phyloP scores from a whole-genome alignment of 2,329 filamentous ascomycete genomes.

The Bertia moriformis region DNA sequence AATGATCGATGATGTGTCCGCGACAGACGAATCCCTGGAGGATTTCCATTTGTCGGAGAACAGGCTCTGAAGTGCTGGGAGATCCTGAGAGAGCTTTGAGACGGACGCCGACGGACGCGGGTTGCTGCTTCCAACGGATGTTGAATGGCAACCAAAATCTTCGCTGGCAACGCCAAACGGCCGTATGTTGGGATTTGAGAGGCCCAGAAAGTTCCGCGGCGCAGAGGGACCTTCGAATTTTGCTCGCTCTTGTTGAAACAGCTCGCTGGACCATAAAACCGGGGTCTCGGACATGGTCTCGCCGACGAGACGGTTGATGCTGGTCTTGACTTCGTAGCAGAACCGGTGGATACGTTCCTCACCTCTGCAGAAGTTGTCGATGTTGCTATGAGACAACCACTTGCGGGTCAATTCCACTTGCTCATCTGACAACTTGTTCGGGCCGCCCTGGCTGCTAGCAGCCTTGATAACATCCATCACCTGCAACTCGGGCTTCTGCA shows the following conservation, averaged over 20 bases:
- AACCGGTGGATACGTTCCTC: slow-evolving; percentile 52
- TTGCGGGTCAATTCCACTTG: slow-evolving; percentile 42
- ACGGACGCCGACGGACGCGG: neutral
- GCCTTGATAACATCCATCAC: slow-evolving; percentile 46
- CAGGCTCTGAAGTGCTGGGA: neutral
- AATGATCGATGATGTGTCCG: neutral
- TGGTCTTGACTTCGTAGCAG: slow-evolving; percentile 46
- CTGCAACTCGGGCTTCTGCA: slow-evolving; percentile 44
- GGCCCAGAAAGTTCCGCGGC: neutral
- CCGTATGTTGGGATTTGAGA: neutral
- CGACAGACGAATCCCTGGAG: neutral
- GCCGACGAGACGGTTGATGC: slow-evolving; percentile 42
- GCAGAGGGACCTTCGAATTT: neutral
- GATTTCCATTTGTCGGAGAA: neutral
- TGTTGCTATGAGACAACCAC: slow-evolving; percentile 41
- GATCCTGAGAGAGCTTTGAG: neutral
- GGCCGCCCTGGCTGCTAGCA: slow-evolving; percentile 38
- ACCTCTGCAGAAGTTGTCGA: slow-evolving; percentile 52
- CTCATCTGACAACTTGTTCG: slow-evolving; percentile 48
- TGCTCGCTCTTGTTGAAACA: slow-evolving; percentile 34
- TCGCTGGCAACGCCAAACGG: neutral
- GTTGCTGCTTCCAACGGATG: neutral
- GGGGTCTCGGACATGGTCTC: slow-evolving; percentile 41
- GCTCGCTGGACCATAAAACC: slow-evolving; percentile 44
- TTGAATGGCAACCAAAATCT: neutral